Evolutionary conservation across 2,329 filamentous ascomycete genomes (phyloP).

Genomic region (Pyrenochaeta sp.): DNA sequence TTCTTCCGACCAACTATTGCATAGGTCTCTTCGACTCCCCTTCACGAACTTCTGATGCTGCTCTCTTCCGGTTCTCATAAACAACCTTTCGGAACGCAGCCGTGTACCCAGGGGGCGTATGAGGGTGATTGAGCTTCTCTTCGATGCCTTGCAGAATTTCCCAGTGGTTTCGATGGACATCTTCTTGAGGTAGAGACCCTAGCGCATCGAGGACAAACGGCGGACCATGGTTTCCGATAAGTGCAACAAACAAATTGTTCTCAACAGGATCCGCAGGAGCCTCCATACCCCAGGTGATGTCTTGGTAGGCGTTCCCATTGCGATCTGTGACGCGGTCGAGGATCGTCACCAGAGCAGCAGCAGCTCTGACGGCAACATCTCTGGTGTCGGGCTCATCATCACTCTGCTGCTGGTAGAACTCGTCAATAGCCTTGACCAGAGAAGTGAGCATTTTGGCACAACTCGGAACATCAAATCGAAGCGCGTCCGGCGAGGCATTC

Average conservation of each 20-base stretch:
- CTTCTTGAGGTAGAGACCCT: conserved; percentile 36
- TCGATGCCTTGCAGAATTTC: conserved; percentile 37
- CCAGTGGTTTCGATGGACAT: conserved; percentile 42
- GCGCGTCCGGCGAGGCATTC: conserved; percentile 27
- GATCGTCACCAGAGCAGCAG: conserved; percentile 41
- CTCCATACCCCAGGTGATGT: conserved; percentile 40
- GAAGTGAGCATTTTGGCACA: conserved; percentile 41
- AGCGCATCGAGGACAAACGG: conserved; percentile 44
- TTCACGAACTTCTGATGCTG: conserved; percentile 37
- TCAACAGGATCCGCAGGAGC: conserved; percentile 32
- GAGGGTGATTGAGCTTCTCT: conserved; percentile 29
- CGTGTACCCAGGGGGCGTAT: conserved; percentile 35
- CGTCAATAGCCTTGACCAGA: conserved; percentile 37
- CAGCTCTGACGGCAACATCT: conserved; percentile 35
- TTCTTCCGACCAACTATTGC: conserved; percentile 14
- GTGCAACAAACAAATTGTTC: conserved; percentile 43
- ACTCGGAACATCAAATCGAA: conserved; percentile 36
- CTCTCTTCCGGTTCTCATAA: conserved; percentile 44
- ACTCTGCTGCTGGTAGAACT: conserved; percentile 36
- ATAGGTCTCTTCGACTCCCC: conserved; percentile 42
- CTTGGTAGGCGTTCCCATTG: conserved; percentile 43
- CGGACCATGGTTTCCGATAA: conserved; percentile 33
- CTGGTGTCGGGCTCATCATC: conserved; percentile 29
- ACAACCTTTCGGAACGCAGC: conserved; percentile 36
- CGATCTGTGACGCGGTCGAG: conserved; percentile 43